These are phyloP conservation scores for Begonia peltatifolia DNA, from an alignment of 306 rosid species.

Conservation along the genomic window DNA sequence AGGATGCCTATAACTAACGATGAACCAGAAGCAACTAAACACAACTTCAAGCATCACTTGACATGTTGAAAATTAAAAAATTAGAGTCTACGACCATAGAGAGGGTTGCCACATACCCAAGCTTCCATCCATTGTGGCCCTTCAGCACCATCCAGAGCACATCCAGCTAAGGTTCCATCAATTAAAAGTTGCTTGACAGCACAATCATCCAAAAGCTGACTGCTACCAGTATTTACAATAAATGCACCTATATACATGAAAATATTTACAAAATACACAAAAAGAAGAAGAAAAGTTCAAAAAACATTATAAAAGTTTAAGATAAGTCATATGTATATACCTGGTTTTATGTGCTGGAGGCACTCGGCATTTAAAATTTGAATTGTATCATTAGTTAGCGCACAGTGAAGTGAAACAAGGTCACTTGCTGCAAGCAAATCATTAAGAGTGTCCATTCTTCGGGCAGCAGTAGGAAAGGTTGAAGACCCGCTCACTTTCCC, in stretches of 20 bases:
- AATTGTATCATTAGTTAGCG: conserved; percentile 78
- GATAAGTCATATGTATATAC: conserved; percentile 23
- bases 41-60: too few relatives aligned
- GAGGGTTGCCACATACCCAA: conserved; percentile 54
- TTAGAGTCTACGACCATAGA: conserved; percentile 5
- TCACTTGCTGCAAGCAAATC: conserved; percentile 98
- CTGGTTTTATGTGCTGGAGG: conserved; percentile 90
- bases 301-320: background rate
- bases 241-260: conserved; percentile 51
- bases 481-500: conserved; percentile 30
- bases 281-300: background rate
- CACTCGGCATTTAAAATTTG: conserved; percentile 84
- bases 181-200: conserved; percentile 92
- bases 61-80: conserved; percentile 4
- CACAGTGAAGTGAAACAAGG: conserved; percentile 87
- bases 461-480: conserved; percentile 76
- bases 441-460: conserved; percentile 96
- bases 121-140: conserved; percentile 99
- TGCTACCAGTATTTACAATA: conserved; percentile 90
- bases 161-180: conserved; percentile 94
- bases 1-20: background rate
- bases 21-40: background rate
- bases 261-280: conserved; percentile 8
- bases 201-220: conserved; percentile 96
- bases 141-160: conserved; percentile 99